Conservation (phyloP, 345 rosid species). For the Ailanthus altissimus region DNA sequence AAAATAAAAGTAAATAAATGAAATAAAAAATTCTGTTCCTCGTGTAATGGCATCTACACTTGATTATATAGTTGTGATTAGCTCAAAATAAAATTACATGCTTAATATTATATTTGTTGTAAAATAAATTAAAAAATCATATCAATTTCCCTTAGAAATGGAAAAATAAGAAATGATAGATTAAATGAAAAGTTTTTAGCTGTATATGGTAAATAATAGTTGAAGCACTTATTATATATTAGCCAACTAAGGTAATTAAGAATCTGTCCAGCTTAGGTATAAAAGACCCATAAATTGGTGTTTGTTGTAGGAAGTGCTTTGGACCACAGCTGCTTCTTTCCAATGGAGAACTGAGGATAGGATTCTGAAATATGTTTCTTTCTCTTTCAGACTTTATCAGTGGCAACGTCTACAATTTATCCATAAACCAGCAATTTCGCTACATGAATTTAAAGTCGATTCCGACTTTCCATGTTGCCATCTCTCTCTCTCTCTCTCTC, state of each 20-base stretch:
- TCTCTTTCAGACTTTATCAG: slow-evolving; percentile 16
- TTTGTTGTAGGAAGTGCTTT: background rate
- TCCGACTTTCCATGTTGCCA: slow-evolving; percentile 5
- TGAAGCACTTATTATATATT: background rate
- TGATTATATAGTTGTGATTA: background rate
- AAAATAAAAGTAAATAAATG: background rate
- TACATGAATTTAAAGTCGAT: slow-evolving; percentile 13
- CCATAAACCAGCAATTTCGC: background rate
- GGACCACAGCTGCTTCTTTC: slow-evolving; percentile 19
- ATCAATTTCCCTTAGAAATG: no score
- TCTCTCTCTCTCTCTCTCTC: background rate
- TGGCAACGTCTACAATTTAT: background rate
- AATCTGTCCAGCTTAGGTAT: background rate
- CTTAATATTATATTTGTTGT: no score
- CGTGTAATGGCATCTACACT: background rate
- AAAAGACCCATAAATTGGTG: background rate
- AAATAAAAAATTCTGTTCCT: slow-evolving; percentile 7
- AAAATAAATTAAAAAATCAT: no score
- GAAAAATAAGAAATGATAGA: no score
- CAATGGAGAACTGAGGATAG: slow-evolving; percentile 4
- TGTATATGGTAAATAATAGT: no score
- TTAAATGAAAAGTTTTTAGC: background rate
- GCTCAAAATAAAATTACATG: background rate
- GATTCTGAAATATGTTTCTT: slow-evolving; percentile 10
- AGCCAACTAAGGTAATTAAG: background rate